These are phyloP conservation scores for Naumovozyma baii DNA, from an alignment of 805 yeast species.

Conservation along the genomic window DNA sequence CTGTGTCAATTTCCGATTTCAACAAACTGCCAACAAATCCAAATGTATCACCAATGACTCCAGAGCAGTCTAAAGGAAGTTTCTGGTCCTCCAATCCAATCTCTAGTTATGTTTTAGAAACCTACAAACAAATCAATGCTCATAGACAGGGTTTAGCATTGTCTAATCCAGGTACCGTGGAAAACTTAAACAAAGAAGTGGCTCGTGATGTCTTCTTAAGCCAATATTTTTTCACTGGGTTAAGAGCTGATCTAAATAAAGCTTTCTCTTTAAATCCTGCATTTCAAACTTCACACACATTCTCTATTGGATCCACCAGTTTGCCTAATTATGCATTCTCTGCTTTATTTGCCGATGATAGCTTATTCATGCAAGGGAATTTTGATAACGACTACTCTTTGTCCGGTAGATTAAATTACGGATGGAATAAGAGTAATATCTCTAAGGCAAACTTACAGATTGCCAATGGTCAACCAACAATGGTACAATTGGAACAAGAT, in stretches of 20 bases:
- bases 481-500: slow-evolving; percentile 95
- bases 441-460: slow-evolving; percentile 83
- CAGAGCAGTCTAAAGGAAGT: slow-evolving; percentile 38
- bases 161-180: slow-evolving; percentile 89
- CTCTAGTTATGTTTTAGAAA: slow-evolving; percentile 67
- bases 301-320: slow-evolving; percentile 75
- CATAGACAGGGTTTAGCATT: slow-evolving; percentile 78
- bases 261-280: slow-evolving; percentile 85
- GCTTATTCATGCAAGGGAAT: slow-evolving; percentile 81
- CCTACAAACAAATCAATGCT: slow-evolving; percentile 57
- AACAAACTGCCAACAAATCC: slow-evolving; percentile 56
- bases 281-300: slow-evolving; percentile 93
- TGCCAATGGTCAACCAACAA: slow-evolving; percentile 80
- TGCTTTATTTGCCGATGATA: slow-evolving; percentile 81
- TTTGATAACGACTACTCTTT: slow-evolving; percentile 78
- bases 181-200: slow-evolving; percentile 87
- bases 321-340: slow-evolving; percentile 87
- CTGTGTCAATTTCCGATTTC: slow-evolving; percentile 49
- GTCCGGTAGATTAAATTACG: slow-evolving; percentile 83
- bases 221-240: slow-evolving; percentile 87
- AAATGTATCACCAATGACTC: slow-evolving; percentile 43
- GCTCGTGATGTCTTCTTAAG: slow-evolving; percentile 83
- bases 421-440: slow-evolving; percentile 71
- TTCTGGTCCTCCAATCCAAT: slow-evolving; percentile 81
- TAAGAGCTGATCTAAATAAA: slow-evolving; percentile 93